A percentile compares a stretch with the other conserved stretches of the same genome.
These are phyloP conservation scores for Cryptococcus deneoformans DNA, from an alignment of 1,284 basidiomycete species.

Conservation along the genomic window DNA sequence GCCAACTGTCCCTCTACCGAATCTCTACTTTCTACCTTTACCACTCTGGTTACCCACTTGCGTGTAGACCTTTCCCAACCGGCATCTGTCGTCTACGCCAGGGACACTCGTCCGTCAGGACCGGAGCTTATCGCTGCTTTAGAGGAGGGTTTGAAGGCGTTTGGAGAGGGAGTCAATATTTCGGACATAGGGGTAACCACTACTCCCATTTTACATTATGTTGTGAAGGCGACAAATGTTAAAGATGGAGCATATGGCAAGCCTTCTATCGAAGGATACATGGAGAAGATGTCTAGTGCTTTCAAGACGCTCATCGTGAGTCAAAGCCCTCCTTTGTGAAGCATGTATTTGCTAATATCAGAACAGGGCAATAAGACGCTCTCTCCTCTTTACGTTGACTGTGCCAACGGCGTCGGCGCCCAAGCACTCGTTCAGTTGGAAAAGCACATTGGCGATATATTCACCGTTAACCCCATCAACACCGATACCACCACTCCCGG, in stretches of 20 bases:
- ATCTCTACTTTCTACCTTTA: conserved; percentile 67
- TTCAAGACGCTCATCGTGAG: conserved; percentile 85
- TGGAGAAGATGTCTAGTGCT: conserved; percentile 76
- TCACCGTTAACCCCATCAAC: conserved; percentile 59
- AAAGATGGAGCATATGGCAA: conserved; percentile 69
- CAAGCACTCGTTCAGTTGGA: conserved; percentile 61
- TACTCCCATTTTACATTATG: conserved; percentile 94
- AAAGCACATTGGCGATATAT: conserved; percentile 46
- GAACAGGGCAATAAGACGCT: conserved; percentile 58
- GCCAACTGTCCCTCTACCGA: conserved; percentile 77
- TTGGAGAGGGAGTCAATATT: conserved; percentile 48
- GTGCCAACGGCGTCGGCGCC: conserved; percentile 96
- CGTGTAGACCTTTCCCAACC: conserved; percentile 78
- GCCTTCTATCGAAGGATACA: conserved; percentile 83
- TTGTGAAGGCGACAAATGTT: conserved; percentile 81
- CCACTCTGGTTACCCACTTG: conserved; percentile 61
- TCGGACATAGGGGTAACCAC: conserved; percentile 71
- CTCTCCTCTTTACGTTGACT: conserved; percentile 76
- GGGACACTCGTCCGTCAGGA: conserved; percentile 91
- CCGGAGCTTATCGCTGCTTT: conserved; percentile 76
- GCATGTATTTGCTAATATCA: conserved; percentile 44
- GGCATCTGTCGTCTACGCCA: conserved; percentile 80
- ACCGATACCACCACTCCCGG: conserved; percentile 64
- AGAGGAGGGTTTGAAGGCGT: conserved; percentile 73
- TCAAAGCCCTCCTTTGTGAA: background rate